These are phyloP conservation scores for Blastocystis hominis DNA, from an alignment of 352 stramenopile species.

Conservation along the genomic window DNA sequence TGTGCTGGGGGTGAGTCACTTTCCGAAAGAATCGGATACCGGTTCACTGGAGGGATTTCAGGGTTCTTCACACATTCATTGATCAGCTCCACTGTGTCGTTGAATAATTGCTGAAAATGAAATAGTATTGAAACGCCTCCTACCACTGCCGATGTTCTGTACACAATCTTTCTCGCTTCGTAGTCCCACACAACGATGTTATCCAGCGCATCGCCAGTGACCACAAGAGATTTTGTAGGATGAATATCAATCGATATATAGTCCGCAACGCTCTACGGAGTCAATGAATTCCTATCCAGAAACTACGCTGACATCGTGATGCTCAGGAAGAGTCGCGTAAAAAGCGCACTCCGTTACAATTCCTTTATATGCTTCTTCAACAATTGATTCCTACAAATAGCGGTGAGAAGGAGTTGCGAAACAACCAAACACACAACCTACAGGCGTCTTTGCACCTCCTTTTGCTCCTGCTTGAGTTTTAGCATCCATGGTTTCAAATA, in stretches of 20 bases:
- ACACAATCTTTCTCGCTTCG: slow-evolving; percentile 42
- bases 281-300: background rate
- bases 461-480: background rate
- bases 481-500: slow-evolving; percentile 21
- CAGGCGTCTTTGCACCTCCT: background rate
- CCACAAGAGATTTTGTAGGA: slow-evolving; percentile 36
- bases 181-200: slow-evolving; percentile 51
- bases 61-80: background rate
- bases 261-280: slow-evolving; percentile 9
- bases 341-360: slow-evolving; percentile 40
- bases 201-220: background rate
- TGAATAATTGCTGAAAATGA: slow-evolving; percentile 7
- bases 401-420: background rate
- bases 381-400: background rate
- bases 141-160: slow-evolving; percentile 29
- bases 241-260: slow-evolving; percentile 51
- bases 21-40: background rate
- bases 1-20: background rate
- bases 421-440: background rate
- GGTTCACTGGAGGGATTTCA: slow-evolving; percentile 27
- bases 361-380: background rate
- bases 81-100: background rate
- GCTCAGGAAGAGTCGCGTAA: slow-evolving; percentile 53
- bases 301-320: slow-evolving; percentile 22
- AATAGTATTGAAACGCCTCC: background rate